A percentile compares a stretch with the other conserved stretches of the same genome.
These are phyloP conservation scores for Fusarium pseudograminearum DNA, from an alignment of 2,329 filamentous ascomycete genomes.

Conservation along the genomic window DNA sequence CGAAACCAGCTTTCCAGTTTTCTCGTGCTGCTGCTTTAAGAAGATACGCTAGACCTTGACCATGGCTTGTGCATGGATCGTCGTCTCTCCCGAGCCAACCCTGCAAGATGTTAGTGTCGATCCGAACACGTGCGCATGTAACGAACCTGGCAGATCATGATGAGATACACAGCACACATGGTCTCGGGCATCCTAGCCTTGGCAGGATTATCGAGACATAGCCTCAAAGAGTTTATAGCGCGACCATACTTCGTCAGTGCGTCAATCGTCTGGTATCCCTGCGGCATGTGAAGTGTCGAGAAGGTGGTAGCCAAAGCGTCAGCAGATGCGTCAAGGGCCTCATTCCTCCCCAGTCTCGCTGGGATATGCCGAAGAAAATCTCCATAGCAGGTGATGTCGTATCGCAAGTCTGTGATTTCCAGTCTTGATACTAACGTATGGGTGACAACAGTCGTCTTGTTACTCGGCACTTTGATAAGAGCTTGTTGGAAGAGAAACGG, in stretches of 20 bases:
- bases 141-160: constrained; percentile 54
- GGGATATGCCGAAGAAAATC: constrained; percentile 60
- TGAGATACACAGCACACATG: constrained; percentile 54
- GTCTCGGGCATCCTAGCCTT: constrained; percentile 50
- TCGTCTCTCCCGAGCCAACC: constrained; percentile 50
- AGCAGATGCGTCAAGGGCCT: constrained; percentile 58
- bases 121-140: rapidly evolving
- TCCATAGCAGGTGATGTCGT: constrained; percentile 62
- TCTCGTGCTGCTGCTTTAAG: constrained; percentile 46
- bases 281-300: constrained; percentile 39
- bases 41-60: constrained; percentile 50
- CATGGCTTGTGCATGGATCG: constrained; percentile 47
- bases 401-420: constrained; percentile 57
- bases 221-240: constrained; percentile 48
- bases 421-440: constrained; percentile 50
- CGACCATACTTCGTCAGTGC: constrained; percentile 50
- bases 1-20: constrained; percentile 46
- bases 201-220: constrained; percentile 45
- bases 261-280: constrained; percentile 32
- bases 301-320: constrained; percentile 48
- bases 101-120: constrained; percentile 15
- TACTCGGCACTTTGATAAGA: constrained; percentile 47
- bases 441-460: constrained; percentile 45
- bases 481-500: constrained; percentile 13
- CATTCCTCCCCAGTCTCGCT: constrained; percentile 57